These are phyloP conservation scores for Yamadazyma jaroonii DNA, from an alignment of 1,139 yeast genomes.

Conservation along the genomic window DNA sequence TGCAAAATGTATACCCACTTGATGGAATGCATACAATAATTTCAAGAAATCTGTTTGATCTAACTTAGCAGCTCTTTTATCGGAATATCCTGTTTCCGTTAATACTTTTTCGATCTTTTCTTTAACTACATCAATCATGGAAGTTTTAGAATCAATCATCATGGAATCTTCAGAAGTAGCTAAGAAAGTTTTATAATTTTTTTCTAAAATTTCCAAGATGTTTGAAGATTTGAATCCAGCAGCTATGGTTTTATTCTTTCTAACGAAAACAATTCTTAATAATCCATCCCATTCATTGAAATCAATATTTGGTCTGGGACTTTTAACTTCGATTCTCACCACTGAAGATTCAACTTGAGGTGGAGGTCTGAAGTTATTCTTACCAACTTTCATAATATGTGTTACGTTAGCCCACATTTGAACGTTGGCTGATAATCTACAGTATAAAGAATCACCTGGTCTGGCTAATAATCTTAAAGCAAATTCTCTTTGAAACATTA, in stretches of 20 bases:
- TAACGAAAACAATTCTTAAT: slow-evolving; percentile 81
- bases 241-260: slow-evolving; percentile 89
- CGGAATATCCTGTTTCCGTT: slow-evolving; percentile 73
- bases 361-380: slow-evolving; percentile 95
- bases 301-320: slow-evolving; percentile 88
- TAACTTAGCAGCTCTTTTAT: slow-evolving; percentile 88
- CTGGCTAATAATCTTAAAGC: slow-evolving; percentile 90
- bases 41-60: slow-evolving; percentile 93
- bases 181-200: slow-evolving; percentile 79
- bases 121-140: slow-evolving; percentile 49
- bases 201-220: slow-evolving; percentile 80
- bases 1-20: slow-evolving; percentile 96
- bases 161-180: slow-evolving; percentile 57
- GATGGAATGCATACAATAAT: slow-evolving; percentile 88
- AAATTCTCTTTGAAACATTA: slow-evolving; percentile 97
- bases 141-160: slow-evolving; percentile 48
- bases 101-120: slow-evolving; percentile 64
- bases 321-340: slow-evolving; percentile 86
- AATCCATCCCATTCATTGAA: slow-evolving; percentile 97
- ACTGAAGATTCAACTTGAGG: slow-evolving; percentile 98
- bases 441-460: slow-evolving; percentile 91
- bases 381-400: slow-evolving; percentile 97
- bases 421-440: slow-evolving; percentile 91
- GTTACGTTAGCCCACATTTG: slow-evolving; percentile 99
- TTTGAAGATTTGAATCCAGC: slow-evolving; percentile 89